Conservation (phyloP, 2,329 filamentous ascomycete species). For the Sphaerostilbella broomeana region DNA sequence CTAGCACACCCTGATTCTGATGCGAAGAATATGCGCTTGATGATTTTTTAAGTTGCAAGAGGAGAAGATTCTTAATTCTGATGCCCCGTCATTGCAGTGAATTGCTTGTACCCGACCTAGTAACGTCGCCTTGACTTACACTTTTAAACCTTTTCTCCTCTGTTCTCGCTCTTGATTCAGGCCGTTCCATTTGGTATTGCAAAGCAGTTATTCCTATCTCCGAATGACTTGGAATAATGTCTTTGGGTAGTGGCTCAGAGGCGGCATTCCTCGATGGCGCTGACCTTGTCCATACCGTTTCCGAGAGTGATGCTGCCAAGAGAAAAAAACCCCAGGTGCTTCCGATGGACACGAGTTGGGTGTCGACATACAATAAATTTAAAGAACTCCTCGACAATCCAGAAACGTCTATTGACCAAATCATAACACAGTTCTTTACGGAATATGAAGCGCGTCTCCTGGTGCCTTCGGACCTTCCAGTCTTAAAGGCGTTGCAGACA, state of each 20-base stretch:
- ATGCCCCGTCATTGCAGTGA: too few species aligned
- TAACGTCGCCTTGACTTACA: too few species aligned
- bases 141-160: too few species aligned
- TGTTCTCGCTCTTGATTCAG: too few species aligned
- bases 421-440: constrained; percentile 31
- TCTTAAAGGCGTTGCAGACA: constrained; percentile 27
- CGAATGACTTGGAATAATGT: background rate
- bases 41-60: too few species aligned
- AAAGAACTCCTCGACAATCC: constrained; percentile 19
- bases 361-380: constrained; percentile 26
- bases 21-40: too few species aligned
- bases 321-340: constrained; percentile 20
- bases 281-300: background rate
- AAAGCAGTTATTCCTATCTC: background rate
- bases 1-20: too few species aligned
- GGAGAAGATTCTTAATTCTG: too few species aligned
- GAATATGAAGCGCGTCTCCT: constrained; percentile 28
- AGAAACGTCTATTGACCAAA: constrained; percentile 20
- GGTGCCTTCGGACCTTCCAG: constrained; percentile 20
- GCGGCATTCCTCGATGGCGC: background rate
- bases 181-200: too few species aligned
- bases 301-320: constrained; percentile 3
- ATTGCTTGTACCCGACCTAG: too few species aligned
- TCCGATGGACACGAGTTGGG: constrained; percentile 19
- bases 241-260: background rate